Evolutionary conservation across 768 basidiomycete genomes (phyloP), one percentile per base, ranked within the genome.

Genomic region (Hemileccinum impolitum): DNA sequence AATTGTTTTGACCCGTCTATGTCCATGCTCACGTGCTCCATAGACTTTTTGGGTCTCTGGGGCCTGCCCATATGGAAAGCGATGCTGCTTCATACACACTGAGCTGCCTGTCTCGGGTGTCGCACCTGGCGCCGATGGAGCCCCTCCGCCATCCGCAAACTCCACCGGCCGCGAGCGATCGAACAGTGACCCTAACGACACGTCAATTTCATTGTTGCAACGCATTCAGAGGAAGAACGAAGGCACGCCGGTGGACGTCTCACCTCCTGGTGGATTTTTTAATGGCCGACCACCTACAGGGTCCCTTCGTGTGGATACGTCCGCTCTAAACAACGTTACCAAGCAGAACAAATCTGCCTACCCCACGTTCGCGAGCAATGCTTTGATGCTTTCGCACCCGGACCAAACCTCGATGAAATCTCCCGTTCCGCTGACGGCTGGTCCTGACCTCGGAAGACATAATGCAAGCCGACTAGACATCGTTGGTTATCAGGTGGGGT

Each of bases 41-140:
- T 59, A 91, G 85, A 94, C 91, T 8, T 94, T 94, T 75, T 94
- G 91, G 89, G 86, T 93, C 12, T 92, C 90, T 40, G 91, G 91
- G 23, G 90, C 91, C 15, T 94, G 91, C 63, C 91, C 91, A 0
- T 94, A 94, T 56, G 91, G 92, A 45, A 92, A 92, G 68, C 73
- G 91, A 48, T 94, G 91, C 68, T 94, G 91, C 72, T 94, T 94
- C 77, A 93, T 94, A 59, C 91, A 94, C 62, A 93, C 91, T 2
- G 90, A 89, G 60, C 75, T 90, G 39, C 87, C 90, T 15, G 74
- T 76, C 39, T 74, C 79, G n/a, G 84, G 80, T 23, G 72, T 74
- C 17, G 71, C 79, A 39, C 78, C 79, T 48, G 78, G 78, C 40
- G 73, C 78, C 31, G 77, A 75, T 30, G 75, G 75, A 23, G 68